Conservation (phyloP, 441 rosid species). For the Brassica hybrid region DNA sequence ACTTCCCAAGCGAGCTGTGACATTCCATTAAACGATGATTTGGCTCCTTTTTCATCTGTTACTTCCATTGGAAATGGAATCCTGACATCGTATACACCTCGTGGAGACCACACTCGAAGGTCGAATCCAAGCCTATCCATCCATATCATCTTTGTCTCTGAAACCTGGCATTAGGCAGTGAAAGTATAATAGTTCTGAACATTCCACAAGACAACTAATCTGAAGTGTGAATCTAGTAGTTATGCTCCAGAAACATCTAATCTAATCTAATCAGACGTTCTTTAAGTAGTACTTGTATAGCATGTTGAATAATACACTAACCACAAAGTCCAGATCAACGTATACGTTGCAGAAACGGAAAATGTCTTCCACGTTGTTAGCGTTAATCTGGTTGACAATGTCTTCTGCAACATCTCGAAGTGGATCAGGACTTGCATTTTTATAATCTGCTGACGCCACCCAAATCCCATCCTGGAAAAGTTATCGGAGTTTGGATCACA, state of each 20-base stretch:
- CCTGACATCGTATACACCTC: conserved; percentile 68
- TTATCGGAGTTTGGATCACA: conserved; percentile 20
- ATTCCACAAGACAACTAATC: conserved; percentile 7
- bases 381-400: conserved; percentile 71
- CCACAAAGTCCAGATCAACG: conserved; percentile 86
- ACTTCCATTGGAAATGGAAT: conserved; percentile 93
- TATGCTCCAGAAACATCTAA: too few relatives aligned
- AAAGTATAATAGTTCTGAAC: too few relatives aligned
- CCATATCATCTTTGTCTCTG: conserved; percentile 89
- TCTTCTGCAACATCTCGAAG: conserved; percentile 78
- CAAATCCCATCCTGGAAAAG: conserved; percentile 84
- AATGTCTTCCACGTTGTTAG: conserved; percentile 76
- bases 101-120: conserved; percentile 64
- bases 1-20: conserved; percentile 97
- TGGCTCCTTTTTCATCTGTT: conserved; percentile 82
- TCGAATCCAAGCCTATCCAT: conserved; percentile 91
- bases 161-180: conserved; percentile 55
- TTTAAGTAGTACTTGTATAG: conserved; percentile 4
- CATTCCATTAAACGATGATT: conserved; percentile 92
- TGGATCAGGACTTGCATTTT: conserved; percentile 78
- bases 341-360: conserved; percentile 81
- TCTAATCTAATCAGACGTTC: neutral
- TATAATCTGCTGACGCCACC: conserved; percentile 79
- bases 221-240: too few relatives aligned
- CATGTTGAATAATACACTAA: conserved; percentile 42